Evolutionary conservation across 163 green algal genomes (phyloP).

Genomic region (Scenedesmus sp.): DNA sequence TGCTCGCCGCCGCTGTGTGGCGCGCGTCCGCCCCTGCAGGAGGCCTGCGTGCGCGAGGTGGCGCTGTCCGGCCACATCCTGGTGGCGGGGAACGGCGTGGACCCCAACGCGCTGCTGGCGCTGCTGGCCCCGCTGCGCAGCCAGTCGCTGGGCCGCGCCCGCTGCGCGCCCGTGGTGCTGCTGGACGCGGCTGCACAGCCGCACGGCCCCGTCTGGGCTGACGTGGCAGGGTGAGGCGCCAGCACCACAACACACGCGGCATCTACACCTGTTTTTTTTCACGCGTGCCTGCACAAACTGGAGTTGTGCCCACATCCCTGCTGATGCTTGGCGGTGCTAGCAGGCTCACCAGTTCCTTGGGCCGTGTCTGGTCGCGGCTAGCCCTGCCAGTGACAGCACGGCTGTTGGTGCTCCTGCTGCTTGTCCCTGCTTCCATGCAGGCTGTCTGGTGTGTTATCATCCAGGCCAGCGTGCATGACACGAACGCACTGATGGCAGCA

Average conservation of each 20-base stretch:
- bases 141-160: not conserved
- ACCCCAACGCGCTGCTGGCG: slow-evolving; percentile 1
- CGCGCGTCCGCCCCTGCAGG: not conserved
- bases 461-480: not conserved
- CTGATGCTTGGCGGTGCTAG: no score
- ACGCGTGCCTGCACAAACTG: no score
- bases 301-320: no score
- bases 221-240: not conserved
- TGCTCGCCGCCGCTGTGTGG: not conserved
- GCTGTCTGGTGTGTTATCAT: slow-evolving; percentile 22
- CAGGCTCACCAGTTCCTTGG: no score
- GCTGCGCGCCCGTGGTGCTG: slow-evolving; percentile 26
- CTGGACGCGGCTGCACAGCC: not conserved
- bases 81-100: not conserved
- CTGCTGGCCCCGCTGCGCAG: slow-evolving; percentile 39
- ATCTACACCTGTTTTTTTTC: no score
- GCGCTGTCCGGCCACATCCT: slow-evolving; percentile 10
- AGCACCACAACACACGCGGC: not conserved
- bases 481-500: not conserved
- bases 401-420: not conserved
- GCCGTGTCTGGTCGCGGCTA: no score
- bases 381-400: no score
- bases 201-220: slow-evolving; percentile 6
- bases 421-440: slow-evolving; percentile 6
- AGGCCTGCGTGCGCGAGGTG: not conserved